Evolutionary conservation across 805 yeast species (phyloP), one percentile per base, ranked within the genome.

Genomic region (Yamadazyma endophytica): DNA sequence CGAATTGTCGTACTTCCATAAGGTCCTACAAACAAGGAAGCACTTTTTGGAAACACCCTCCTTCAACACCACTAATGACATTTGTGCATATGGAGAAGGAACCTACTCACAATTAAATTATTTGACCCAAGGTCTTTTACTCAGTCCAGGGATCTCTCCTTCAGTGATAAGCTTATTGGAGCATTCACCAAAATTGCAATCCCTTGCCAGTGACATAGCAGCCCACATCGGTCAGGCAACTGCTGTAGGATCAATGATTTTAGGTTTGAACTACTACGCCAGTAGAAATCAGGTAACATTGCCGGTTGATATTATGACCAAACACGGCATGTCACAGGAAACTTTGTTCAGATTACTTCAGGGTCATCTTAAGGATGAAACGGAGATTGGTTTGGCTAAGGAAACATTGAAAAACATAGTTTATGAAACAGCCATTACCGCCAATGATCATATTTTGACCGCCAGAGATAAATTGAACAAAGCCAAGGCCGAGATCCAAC

Each of bases 191-290:
- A 40, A 39, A 5, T 48, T 77, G n/a, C 74, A 70, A 36, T 54
- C 54, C 12, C 42, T 52, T 4, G 57, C 77, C 6, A 68, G 77
- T 20, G 85, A 82, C 38, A 70, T 80, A 7, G 71, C 77, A 8
- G 92, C 94, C 0, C 95, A 85, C 55, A 57, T 86, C 22, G 95
- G 95, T 5, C 94, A 86, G 52, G 84, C 92, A 2, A 73, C 81
- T 0, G 79, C 88, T 0, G 65, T 86, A 9, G 78, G 86, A 1
- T 68, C 82, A 2, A 65, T 75, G 54, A 64, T 86, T 9, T 58
- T 81, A 31, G 84, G 82, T 0, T 49, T 79, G 28, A 61, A 64
- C 15, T 82, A 69, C 53, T 79, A 76, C 51, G 79, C 83, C 0
- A 49, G 60, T 19, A 64, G 72, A 17, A 66, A 71, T 35, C 70